phyloP scores from a whole-genome alignment of 768 basidiomycete species.

The Tricholoma hemisulphureum region DNA sequence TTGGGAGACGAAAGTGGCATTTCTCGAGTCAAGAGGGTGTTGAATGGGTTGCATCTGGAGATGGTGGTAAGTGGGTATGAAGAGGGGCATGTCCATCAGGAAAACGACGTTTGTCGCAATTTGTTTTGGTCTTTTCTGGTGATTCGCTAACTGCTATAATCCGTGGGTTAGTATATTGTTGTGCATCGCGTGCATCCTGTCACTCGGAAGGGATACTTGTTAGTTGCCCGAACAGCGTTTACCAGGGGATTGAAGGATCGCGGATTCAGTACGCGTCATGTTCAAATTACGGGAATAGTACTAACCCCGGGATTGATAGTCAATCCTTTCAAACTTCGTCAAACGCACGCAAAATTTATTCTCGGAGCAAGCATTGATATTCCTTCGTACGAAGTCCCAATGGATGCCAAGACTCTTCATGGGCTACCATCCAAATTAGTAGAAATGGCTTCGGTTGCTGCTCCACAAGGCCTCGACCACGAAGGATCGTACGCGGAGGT shows the following conservation, averaged over 20 bases:
- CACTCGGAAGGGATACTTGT: conserved; percentile 88
- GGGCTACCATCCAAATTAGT: conserved; percentile 73
- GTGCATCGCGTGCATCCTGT: conserved; percentile 88
- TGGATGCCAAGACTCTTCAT: conserved; percentile 52
- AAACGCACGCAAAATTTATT: conserved; percentile 78
- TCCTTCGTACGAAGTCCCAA: conserved; percentile 51
- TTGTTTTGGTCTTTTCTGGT: not conserved
- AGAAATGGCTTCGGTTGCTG: conserved; percentile 57
- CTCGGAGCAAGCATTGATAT: conserved; percentile 76
- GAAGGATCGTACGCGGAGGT: conserved; percentile 78
- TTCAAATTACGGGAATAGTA: not conserved
- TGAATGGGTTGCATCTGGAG: conserved; percentile 89
- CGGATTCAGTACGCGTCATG: conserved; percentile 61
- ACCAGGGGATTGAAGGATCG: conserved; percentile 77
- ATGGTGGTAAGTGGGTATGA: conserved; percentile 85
- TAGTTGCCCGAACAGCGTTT: conserved; percentile 93
- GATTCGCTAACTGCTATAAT: not conserved
- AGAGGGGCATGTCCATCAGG: conserved; percentile 96
- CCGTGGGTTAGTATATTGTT: conserved; percentile 73
- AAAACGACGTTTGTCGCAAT: conserved; percentile 73
- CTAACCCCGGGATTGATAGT: conserved; percentile 44
- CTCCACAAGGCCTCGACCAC: conserved; percentile 60
- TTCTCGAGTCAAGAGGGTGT: conserved; percentile 58
- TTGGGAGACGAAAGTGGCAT: conserved; percentile 57
- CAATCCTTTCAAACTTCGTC: conserved; percentile 77